phyloP scores from a whole-genome alignment of 495 filamentous ascomycete genomes.

The Penicillium cinerascens region DNA sequence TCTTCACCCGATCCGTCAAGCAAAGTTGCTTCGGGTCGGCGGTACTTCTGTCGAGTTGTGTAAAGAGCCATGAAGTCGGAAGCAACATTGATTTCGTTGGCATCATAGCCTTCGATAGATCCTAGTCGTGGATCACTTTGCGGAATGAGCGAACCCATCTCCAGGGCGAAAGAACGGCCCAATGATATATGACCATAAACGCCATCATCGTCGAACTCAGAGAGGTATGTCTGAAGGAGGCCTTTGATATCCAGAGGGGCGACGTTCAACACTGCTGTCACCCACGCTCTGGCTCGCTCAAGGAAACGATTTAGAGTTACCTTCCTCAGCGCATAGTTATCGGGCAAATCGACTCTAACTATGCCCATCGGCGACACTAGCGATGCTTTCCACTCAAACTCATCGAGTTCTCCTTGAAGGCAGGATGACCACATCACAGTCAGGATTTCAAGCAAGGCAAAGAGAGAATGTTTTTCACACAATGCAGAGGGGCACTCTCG shows the following conservation, averaged over 20 bases:
- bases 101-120: conserved; percentile 67
- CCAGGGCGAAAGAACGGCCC: conserved; percentile 90
- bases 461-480: conserved; percentile 84
- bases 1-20: conserved; percentile 13
- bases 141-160: conserved; percentile 86
- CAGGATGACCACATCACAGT: conserved; percentile 94
- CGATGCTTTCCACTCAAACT: conserved; percentile 80
- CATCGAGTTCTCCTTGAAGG: conserved; percentile 87
- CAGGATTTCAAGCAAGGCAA: conserved; percentile 85
- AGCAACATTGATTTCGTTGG: conserved; percentile 75
- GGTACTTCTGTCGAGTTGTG: conserved; percentile 93
- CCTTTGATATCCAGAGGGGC: conserved; percentile 95
- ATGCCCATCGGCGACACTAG: conserved; percentile 71
- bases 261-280: conserved; percentile 71
- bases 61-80: conserved; percentile 97
- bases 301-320: conserved; percentile 75
- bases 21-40: conserved; percentile 63
- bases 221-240: conserved; percentile 87
- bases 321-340: conserved; percentile 76
- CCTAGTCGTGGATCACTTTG: conserved; percentile 81
- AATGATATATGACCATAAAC: conserved; percentile 85
- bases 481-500: conserved; percentile 79
- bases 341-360: conserved; percentile 83
- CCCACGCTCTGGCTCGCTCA: conserved; percentile 73
- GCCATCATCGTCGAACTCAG: conserved; percentile 84